Base-by-base conservation (phyloP, 371 early-diverging fungal genomes). In the Parasitella parasitica region DNA sequence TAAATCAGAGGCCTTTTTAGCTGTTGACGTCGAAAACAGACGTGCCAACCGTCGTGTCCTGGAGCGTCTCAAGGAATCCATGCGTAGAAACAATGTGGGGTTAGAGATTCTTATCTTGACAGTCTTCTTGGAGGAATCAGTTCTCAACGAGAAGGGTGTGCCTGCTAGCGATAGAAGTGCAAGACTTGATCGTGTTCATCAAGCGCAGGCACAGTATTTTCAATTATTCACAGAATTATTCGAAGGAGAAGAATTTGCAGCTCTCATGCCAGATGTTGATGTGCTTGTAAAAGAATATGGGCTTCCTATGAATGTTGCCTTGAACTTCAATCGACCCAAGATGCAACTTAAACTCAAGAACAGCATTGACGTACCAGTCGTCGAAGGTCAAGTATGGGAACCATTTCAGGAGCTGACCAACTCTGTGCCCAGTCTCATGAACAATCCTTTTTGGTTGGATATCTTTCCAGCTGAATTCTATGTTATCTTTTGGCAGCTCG, bases 401-500 rank as follows among this genome's bases (percentile, higher is more conserved):
- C 71, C 69, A 0, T 51, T 79, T 22, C 36, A 59, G 22, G 37
- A 65, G 6, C 9, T 72, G 6, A 61, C 57, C 6, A 55, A 72
- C 5, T 39, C 37, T 15, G 27, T 73, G 2, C 53, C 71, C 0
- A 24, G 43, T 13, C 39, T 72, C 16, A 59, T 87, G 8, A 61
- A 73, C 0, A 75, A 80, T 9, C 67, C 76, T 13, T 70, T 70
- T 0, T 61, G 76, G 18, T 64, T 75, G n/a, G 67, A 76, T 13
- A 64, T 71, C n/a, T 72, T 96, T 30, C 83, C 86, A 3, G 81
- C 92, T 0, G 83, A 88, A 57, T 95, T 96, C 71, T 95, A 87
- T 59, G 79, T 84, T 0, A 86, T 89, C 0, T 97, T 96, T 63
- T 96, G 96, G 96, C 88, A 90, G 50, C 71, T 97, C 32, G 73